A percentile compares a stretch with the other conserved stretches of the same genome.
These are phyloP conservation scores for Heritiera littoralis DNA, from an alignment of 345 rosid species.

Conservation along the genomic window DNA sequence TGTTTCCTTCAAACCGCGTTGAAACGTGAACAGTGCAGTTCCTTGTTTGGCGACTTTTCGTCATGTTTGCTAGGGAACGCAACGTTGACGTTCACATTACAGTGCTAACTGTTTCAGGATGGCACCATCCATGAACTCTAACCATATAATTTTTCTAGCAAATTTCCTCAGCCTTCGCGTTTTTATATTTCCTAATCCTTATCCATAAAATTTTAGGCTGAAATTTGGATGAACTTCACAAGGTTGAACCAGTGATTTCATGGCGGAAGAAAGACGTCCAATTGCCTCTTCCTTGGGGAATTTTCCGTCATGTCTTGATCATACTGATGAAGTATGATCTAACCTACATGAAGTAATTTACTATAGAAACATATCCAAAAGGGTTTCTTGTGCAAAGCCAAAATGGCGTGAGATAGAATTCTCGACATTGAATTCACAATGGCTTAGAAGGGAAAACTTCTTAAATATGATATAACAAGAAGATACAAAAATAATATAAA, in stretches of 20 bases:
- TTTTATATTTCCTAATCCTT: no score
- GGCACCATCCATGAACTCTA: not conserved
- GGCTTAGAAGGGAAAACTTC: not conserved
- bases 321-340: not conserved
- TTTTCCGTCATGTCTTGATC: not conserved
- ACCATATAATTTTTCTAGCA: not conserved
- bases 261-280: not conserved
- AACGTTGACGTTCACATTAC: not conserved
- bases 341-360: not conserved
- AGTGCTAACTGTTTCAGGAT: not conserved
- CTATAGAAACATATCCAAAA: not conserved
- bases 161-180: not conserved
- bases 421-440: not conserved
- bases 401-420: not conserved
- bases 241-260: not conserved
- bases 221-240: not conserved
- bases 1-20: not conserved
- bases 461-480: no score
- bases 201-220: no score
- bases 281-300: conserved; percentile 19
- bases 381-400: no score
- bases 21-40: not conserved
- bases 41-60: not conserved
- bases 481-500: no score
- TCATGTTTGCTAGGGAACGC: not conserved